Conservation (phyloP, 2,329 filamentous ascomycete genomes). For the Alternaria longipes region DNA sequence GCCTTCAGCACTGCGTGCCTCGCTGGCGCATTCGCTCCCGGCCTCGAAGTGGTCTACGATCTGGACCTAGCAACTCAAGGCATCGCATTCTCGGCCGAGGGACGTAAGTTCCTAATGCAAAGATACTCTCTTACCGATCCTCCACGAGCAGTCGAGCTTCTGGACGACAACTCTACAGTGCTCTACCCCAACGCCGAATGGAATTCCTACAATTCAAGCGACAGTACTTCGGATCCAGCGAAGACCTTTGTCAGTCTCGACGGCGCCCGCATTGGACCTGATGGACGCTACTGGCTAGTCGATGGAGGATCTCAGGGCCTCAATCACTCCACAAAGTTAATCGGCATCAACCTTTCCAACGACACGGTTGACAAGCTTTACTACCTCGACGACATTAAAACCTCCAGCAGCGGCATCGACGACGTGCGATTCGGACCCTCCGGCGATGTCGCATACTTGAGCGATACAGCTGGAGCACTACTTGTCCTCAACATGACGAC, state of each 20-base stretch:
- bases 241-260: background rate
- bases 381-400: background rate
- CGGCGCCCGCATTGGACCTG: background rate
- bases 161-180: background rate
- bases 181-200: background rate
- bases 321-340: background rate
- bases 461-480: background rate
- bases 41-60: background rate
- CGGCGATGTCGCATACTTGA: background rate
- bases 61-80: background rate
- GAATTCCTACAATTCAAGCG: background rate
- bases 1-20: background rate
- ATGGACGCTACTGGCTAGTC: background rate
- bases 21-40: background rate
- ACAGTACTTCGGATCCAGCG: background rate
- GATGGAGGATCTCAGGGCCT: background rate
- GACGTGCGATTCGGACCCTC: background rate
- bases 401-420: background rate
- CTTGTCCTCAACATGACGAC: background rate
- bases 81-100: background rate
- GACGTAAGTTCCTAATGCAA: background rate
- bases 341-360: background rate
- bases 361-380: background rate
- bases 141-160: background rate
- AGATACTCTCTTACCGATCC: background rate